Percentiles rank a stretch among this genome's conserved stretches.
Evolutionary conservation across 768 basidiomycete species (phyloP).

Genomic region (Kwoniella botswanensis): DNA sequence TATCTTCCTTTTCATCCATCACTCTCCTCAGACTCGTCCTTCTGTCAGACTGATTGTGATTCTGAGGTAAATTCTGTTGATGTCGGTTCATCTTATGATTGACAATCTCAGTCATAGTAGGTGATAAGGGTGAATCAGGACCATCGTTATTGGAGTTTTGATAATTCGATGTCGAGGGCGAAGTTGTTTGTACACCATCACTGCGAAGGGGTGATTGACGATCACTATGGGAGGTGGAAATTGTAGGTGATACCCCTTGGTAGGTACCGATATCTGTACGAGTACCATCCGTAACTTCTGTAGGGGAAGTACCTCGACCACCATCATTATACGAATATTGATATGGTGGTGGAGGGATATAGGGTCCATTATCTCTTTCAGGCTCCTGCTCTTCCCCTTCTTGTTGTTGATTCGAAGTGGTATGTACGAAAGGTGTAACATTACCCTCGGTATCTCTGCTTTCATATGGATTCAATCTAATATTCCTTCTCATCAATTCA

Average conservation of each 20-base stretch:
- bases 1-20: slow-evolving; percentile 21
- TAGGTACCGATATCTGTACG: background rate
- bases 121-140: background rate
- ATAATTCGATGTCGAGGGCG: background rate
- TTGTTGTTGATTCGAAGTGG: background rate
- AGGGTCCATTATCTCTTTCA: slow-evolving; percentile 18
- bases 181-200: background rate
- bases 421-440: background rate
- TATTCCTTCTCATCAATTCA: slow-evolving; percentile 17
- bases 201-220: too few relatives aligned
- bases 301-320: background rate
- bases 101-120: background rate
- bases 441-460: background rate
- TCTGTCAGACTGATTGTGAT: background rate
- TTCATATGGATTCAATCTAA: background rate
- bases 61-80: background rate
- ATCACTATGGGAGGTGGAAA: too few relatives aligned
- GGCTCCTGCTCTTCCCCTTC: slow-evolving; percentile 4
- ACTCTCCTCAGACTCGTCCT: slow-evolving; percentile 1
- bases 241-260: too few relatives aligned
- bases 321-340: slow-evolving; percentile 1
- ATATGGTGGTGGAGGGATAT: slow-evolving; percentile 23
- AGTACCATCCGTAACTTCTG: background rate
- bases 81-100: background rate
- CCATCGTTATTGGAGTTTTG: background rate